Conservation (phyloP, 768 basidiomycete genomes). For the Mycena galopus region DNA sequence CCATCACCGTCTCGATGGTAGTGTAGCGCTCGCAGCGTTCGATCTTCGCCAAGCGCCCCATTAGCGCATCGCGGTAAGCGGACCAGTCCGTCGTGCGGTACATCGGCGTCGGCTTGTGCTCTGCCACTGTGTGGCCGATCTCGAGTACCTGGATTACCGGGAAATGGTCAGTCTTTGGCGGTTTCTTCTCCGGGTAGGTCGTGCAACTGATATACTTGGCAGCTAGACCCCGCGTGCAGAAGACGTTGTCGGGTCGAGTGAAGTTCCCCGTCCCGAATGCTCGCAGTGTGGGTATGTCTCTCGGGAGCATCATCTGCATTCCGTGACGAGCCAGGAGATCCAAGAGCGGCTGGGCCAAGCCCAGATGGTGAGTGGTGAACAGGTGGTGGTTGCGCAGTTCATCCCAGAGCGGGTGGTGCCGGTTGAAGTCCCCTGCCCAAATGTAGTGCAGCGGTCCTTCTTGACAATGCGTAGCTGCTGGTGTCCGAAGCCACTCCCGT, state of each 20-base stretch:
- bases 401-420: constrained; percentile 58
- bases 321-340: constrained; percentile 38
- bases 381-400: constrained; percentile 46
- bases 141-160: constrained; percentile 50
- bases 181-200: constrained; percentile 10
- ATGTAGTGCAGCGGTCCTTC: constrained; percentile 21
- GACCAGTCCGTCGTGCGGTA: constrained; percentile 49
- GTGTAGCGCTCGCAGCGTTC: neutral
- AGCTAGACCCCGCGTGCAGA: constrained; percentile 37
- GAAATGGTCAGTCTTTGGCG: constrained; percentile 53
- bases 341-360: constrained; percentile 42
- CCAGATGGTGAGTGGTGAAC: constrained; percentile 45
- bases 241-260: constrained; percentile 53
- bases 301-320: constrained; percentile 52
- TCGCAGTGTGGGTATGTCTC: constrained; percentile 50
- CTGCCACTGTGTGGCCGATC: neutral
- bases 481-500: neutral
- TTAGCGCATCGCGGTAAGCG: constrained; percentile 24
- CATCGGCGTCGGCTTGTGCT: constrained; percentile 35
- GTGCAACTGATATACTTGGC: constrained; percentile 45
- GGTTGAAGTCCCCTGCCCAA: constrained; percentile 57
- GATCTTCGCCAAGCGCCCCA: neutral
- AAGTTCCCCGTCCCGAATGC: no score
- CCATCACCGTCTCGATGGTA: neutral
- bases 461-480: neutral